Evolutionary conservation across 306 rosid genomes (phyloP), one percentile per base, ranked within the genome.

Genomic region (Cicer judaicum): DNA sequence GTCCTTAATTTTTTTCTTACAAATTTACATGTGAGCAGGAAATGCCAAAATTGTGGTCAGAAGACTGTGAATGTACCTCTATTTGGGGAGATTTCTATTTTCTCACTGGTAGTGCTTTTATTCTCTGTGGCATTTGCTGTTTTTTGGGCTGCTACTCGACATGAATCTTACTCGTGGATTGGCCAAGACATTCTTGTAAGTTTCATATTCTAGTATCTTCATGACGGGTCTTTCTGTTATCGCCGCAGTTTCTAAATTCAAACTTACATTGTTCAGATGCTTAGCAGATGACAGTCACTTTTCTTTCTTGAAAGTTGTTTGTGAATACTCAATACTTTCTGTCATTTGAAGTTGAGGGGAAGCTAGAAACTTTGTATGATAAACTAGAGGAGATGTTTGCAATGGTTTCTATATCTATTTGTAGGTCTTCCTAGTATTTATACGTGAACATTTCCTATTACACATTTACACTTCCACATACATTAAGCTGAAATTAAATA

Each of bases 111-210:
- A 52, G 90, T 92, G 80, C 64, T 85, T 57, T 47, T 92, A 50
- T 64, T 83, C 73, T 92, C 89, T 82, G 74, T 79, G 77, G 89
- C 84, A 13, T 90, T 92, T 72, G 97, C 99, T 2, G 49, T 90
- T 55, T 82, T 90, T 76, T 95, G 99, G 99, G 93, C 90, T 81
- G 77, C 79, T 24, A 85, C 87, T 47, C 84, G 99, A 48, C 84
- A 5, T 72, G 87, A 86, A 72, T 86, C 96, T 57, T 92, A 86
- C 84, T 87, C 98, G 49, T 95, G 98, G 98, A 8, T 85, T 84
- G 98, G 97, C 77, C 99, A 95, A 86, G 97, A 95, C 84, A 55
- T 85, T 84, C 96, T 95, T 82, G 99, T 95, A 90, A 95, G 98
- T 83, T 78, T 69, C 74, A 64, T 48, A 19, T 75, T 47, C 62